These are phyloP conservation scores for Penstemon davidsonii DNA, from an alignment of 257 asterid species.

Conservation along the genomic window DNA sequence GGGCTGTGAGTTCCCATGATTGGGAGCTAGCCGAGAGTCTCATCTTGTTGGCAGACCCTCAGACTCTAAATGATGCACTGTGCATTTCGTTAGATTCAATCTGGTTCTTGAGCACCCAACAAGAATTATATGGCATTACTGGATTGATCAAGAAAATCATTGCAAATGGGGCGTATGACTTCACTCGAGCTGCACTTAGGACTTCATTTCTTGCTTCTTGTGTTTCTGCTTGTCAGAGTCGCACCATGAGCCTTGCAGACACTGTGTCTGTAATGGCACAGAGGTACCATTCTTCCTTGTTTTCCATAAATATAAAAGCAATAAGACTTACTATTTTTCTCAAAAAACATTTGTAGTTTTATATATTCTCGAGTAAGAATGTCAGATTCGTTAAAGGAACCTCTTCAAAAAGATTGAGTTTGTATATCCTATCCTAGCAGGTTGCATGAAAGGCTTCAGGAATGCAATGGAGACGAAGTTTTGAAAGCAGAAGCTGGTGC, in stretches of 20 bases:
- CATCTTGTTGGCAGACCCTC: conserved; percentile 85
- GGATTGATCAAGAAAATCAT: conserved; percentile 80
- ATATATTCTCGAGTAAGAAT: not conserved
- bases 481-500: conserved; percentile 99
- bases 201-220: conserved; percentile 98
- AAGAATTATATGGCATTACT: conserved; percentile 74
- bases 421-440: conserved; percentile 40
- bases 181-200: conserved; percentile 92
- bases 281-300: conserved; percentile 49
- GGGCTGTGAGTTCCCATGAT: conserved; percentile 87
- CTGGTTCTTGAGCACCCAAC: conserved; percentile 84
- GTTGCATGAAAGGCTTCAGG: conserved; percentile 92
- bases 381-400: not conserved
- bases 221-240: conserved; percentile 97
- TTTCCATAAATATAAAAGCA: not conserved
- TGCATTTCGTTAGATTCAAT: conserved; percentile 92
- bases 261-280: conserved; percentile 98
- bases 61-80: conserved; percentile 84
- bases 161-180: conserved; percentile 84
- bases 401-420: not conserved
- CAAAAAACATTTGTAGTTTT: not conserved
- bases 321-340: not conserved
- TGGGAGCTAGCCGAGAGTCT: conserved; percentile 96
- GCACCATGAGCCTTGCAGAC: conserved; percentile 91
- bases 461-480: conserved; percentile 93